These are phyloP conservation scores for Saccharomyces pastorianus DNA, from an alignment of 1,139 yeast species.

Conservation along the genomic window DNA sequence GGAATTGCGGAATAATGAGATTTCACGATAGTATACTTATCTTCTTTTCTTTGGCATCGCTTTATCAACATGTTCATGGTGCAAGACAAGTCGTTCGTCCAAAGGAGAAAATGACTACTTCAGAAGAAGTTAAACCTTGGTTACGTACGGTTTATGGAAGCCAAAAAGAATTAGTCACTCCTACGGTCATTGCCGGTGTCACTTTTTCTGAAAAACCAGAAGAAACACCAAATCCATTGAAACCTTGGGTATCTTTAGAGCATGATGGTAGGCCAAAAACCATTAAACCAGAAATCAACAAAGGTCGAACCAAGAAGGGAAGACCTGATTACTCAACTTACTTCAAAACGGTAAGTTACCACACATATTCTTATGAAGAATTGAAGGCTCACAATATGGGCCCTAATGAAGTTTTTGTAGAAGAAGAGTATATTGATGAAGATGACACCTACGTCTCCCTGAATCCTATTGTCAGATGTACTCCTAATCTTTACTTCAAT, in stretches of 20 bases:
- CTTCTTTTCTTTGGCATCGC: neutral
- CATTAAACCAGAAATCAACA: constrained; percentile 61
- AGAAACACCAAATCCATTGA: constrained; percentile 54
- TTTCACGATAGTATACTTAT: neutral
- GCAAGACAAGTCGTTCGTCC: constrained; percentile 25
- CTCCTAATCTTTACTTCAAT: constrained; percentile 62
- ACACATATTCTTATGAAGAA: constrained; percentile 48
- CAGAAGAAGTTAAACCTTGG: constrained; percentile 57
- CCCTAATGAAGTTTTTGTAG: constrained; percentile 47
- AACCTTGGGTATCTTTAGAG: constrained; percentile 75
- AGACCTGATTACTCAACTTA: constrained; percentile 70
- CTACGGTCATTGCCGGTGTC: constrained; percentile 74
- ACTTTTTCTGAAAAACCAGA: constrained; percentile 68
- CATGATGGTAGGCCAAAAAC: constrained; percentile 79
- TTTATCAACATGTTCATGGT: neutral
- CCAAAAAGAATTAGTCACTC: constrained; percentile 58
- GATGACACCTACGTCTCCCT: constrained; percentile 60
- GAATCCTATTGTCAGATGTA: constrained; percentile 76
- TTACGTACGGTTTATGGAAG: constrained; percentile 56
- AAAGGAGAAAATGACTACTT: constrained; percentile 27
- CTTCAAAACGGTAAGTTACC: constrained; percentile 62
- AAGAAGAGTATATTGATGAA: constrained; percentile 50
- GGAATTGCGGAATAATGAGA: neutral
- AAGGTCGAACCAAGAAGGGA: constrained; percentile 58
- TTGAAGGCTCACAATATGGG: constrained; percentile 65